Percentiles rank a stretch among this genome's conserved stretches.
Evolutionary conservation across 2,329 filamentous ascomycete genomes (phyloP).

Genomic region (Piedraia hortae): DNA sequence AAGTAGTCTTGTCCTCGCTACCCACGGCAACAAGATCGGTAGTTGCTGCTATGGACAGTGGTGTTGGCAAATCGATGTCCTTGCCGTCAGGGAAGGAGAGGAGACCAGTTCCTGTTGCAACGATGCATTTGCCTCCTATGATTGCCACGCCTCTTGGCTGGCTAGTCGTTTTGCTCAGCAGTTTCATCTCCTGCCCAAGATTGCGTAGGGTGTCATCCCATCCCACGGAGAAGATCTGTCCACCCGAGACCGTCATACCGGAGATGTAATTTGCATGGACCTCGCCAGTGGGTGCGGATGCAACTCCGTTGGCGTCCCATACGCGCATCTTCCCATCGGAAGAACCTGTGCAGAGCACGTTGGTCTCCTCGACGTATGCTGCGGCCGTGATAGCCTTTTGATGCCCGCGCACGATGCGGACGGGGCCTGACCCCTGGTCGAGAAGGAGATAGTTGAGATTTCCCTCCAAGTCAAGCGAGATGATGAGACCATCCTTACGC

Average conservation of each 20-base stretch:
- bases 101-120: conserved; percentile 27
- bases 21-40: conserved; percentile 48
- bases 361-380: conserved; percentile 24
- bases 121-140: conserved; percentile 26
- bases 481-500: conserved; percentile 59
- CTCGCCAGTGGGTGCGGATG: conserved; percentile 47
- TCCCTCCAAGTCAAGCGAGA: conserved; percentile 67
- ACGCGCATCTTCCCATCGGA: conserved; percentile 67
- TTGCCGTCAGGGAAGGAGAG: conserved; percentile 29
- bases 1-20: conserved; percentile 42
- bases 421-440: too few relatives aligned
- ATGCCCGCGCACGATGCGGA: conserved; percentile 55
- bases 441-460: conserved; percentile 56
- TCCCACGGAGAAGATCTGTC: conserved; percentile 51
- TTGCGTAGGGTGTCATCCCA: conserved; percentile 83
- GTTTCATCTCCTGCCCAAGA: conserved; percentile 44
- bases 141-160: conserved; percentile 51
- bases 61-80: conserved; percentile 28
- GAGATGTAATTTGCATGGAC: conserved; percentile 66
- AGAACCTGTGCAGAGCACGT: conserved; percentile 65
- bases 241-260: conserved; percentile 30
- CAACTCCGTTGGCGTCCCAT: conserved; percentile 54
- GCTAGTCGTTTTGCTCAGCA: conserved; percentile 43
- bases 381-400: conserved; percentile 74
- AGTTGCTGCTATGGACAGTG: conserved; percentile 40